phyloP scores from a whole-genome alignment of 2,329 filamentous ascomycete species.

The Elsinoe arachidis region DNA sequence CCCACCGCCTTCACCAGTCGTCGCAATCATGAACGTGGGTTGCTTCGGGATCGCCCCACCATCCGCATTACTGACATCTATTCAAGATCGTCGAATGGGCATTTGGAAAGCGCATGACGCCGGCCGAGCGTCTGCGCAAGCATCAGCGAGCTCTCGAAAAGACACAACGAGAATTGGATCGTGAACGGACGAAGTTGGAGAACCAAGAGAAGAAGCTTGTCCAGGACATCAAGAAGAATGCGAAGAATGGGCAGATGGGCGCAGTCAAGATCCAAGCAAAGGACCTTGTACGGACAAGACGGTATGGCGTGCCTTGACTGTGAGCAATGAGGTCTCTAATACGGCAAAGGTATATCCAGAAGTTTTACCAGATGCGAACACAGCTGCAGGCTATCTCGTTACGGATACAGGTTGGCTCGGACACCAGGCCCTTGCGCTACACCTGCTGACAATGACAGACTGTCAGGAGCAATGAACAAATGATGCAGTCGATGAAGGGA shows the following conservation, averaged over 20 bases:
- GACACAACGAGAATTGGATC: slow-evolving; percentile 90
- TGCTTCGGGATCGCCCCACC: slow-evolving; percentile 15
- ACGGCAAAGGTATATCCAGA: slow-evolving; percentile 73
- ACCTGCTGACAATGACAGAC: slow-evolving; percentile 49
- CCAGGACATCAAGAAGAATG: slow-evolving; percentile 93
- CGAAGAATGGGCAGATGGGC: slow-evolving; percentile 97
- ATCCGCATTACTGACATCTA: slow-evolving; percentile 4
- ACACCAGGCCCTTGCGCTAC: not conserved
- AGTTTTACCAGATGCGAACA: slow-evolving; percentile 97
- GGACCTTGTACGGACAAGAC: slow-evolving; percentile 83
- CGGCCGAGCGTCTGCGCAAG: slow-evolving; percentile 80
- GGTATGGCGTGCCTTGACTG: slow-evolving; percentile 37
- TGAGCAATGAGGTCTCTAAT: slow-evolving; percentile 15
- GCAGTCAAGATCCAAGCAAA: slow-evolving; percentile 98
- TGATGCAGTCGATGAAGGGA: slow-evolving; percentile 99
- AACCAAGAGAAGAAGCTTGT: slow-evolving; percentile 98
- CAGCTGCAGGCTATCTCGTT: slow-evolving; percentile 93
- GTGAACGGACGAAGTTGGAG: slow-evolving; percentile 90
- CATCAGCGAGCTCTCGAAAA: slow-evolving; percentile 96
- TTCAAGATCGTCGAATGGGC: slow-evolving; percentile 94
- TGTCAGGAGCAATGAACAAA: slow-evolving; percentile 95
- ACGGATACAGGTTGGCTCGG: slow-evolving; percentile 68
- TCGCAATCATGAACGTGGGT: slow-evolving; percentile 48
- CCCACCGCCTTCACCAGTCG: not conserved
- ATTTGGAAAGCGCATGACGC: slow-evolving; percentile 98